Conservation (phyloP, 345 rosid species). For the Camelina neglecta region DNA sequence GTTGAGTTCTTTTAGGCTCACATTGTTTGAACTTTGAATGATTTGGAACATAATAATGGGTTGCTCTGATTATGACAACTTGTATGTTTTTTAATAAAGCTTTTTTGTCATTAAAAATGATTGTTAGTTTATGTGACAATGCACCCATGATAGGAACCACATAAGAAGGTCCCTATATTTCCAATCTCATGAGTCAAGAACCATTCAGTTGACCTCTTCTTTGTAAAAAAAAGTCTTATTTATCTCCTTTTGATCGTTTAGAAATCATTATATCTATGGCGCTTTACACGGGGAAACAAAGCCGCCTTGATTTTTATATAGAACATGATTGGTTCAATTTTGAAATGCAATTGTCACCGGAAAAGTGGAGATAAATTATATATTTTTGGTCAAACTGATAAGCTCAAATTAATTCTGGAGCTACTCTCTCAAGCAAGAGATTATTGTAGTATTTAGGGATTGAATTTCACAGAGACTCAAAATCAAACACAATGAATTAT, state of each 20-base stretch:
- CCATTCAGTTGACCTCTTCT: slow-evolving; percentile 20
- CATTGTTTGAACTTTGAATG: slow-evolving; percentile 34
- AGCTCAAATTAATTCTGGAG: too few species aligned
- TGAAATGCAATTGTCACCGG: slow-evolving; percentile 13
- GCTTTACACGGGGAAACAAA: slow-evolving; percentile 26
- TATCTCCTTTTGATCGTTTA: neutral
- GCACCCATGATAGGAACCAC: slow-evolving; percentile 19
- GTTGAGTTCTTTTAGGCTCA: slow-evolving; percentile 14
- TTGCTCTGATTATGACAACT: slow-evolving; percentile 15
- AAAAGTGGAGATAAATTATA: neutral
- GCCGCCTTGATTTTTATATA: slow-evolving; percentile 17
- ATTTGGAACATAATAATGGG: slow-evolving; percentile 15
- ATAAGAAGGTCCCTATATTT: slow-evolving; percentile 14
- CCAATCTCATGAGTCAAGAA: slow-evolving; percentile 22
- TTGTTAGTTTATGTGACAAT: neutral
- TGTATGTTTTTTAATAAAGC: slow-evolving; percentile 1
- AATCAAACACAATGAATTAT: too few species aligned
- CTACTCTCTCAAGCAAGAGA: too few species aligned
- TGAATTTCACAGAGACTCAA: too few species aligned
- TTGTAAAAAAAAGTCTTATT: neutral
- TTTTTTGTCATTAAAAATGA: neutral
- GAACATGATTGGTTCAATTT: neutral
- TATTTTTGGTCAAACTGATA: slow-evolving; percentile 1
- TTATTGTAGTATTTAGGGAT: too few species aligned
- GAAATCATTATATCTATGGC: neutral